These are phyloP conservation scores for Nicotiana tomentosiformis DNA, from an alignment of 257 asterid species.

Conservation along the genomic window DNA sequence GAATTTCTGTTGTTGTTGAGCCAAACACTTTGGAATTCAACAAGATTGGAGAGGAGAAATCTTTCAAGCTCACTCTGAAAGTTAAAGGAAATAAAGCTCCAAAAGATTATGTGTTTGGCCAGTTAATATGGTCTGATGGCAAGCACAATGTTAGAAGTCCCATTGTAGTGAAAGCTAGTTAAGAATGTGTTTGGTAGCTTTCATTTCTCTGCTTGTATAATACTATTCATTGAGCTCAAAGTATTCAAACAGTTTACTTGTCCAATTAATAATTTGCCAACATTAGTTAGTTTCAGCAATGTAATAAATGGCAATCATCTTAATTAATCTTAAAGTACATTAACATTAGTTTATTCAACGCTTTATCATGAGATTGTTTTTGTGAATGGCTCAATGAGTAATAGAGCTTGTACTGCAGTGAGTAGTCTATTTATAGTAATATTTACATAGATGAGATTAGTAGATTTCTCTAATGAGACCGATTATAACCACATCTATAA, in stretches of 20 bases:
- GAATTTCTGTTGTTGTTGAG: slow-evolving; percentile 33
- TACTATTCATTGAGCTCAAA: neutral
- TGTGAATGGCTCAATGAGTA: too few relatives aligned
- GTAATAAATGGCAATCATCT: neutral
- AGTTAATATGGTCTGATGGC: slow-evolving; percentile 80
- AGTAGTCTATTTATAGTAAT: too few relatives aligned
- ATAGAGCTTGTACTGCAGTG: too few relatives aligned
- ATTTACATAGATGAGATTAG: too few relatives aligned
- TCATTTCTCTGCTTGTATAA: neutral
- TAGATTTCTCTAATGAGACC: too few relatives aligned
- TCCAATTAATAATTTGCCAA: neutral
- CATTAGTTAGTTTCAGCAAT: neutral
- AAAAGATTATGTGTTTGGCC: slow-evolving; percentile 62
- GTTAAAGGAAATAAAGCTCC: slow-evolving; percentile 22
- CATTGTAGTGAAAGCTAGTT: slow-evolving; percentile 47
- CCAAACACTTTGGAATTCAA: slow-evolving; percentile 42
- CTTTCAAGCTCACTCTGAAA: slow-evolving; percentile 39
- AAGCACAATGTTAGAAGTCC: slow-evolving; percentile 80
- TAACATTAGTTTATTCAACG: too few relatives aligned
- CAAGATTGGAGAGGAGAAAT: slow-evolving; percentile 50
- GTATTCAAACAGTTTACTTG: neutral
- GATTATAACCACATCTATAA: too few relatives aligned
- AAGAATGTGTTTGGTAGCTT: neutral
- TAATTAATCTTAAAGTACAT: neutral
- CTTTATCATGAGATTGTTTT: too few relatives aligned